These are phyloP conservation scores for Exophiala lecanii-corni DNA, from an alignment of 2,329 filamentous ascomycete genomes.

Conservation along the genomic window DNA sequence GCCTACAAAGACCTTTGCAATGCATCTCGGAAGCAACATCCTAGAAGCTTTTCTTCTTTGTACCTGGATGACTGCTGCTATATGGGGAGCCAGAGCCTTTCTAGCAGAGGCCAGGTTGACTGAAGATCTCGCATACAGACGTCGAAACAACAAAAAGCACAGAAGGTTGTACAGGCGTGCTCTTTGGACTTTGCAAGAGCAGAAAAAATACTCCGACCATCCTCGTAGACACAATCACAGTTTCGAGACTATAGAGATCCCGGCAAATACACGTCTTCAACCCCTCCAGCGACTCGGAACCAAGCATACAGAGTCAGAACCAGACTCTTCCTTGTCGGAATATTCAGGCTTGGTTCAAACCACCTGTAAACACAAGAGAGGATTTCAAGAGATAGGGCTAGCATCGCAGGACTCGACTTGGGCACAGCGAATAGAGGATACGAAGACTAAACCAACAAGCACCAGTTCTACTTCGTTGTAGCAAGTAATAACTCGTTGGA, in stretches of 20 bases:
- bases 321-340: not conserved
- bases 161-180: not conserved
- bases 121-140: not conserved
- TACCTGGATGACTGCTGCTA: not conserved
- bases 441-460: not conserved
- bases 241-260: not conserved
- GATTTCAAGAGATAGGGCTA: not conserved
- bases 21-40: too few species aligned
- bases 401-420: not conserved
- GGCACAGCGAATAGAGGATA: too few species aligned
- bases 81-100: not conserved
- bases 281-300: not conserved
- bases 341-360: not conserved
- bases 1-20: too few species aligned
- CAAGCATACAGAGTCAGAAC: not conserved
- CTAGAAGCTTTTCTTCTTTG: not conserved
- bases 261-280: not conserved
- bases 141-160: not conserved
- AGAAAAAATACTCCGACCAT: not conserved
- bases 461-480: too few species aligned
- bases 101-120: not conserved
- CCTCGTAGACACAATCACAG: not conserved
- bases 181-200: not conserved
- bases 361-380: not conserved
- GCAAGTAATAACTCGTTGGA: too few species aligned